A percentile compares a stretch with the other conserved stretches of the same genome.
Conservation (phyloP, 352 stramenopile genomes). For the Phytophthora fragariaefolia region DNA sequence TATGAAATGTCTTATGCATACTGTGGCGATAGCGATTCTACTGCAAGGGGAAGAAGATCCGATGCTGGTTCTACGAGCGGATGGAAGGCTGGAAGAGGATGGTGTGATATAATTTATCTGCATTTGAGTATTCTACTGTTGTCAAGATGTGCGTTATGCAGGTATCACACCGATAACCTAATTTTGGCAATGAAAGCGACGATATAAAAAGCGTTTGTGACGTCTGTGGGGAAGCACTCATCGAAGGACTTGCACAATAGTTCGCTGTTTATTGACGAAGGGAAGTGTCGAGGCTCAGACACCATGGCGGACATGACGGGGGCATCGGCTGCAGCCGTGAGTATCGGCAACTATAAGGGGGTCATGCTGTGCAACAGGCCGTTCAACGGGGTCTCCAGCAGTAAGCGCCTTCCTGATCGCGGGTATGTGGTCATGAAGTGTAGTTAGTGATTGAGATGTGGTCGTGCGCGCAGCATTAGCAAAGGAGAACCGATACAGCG, state of each 20-base stretch:
- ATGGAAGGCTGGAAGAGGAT: not conserved
- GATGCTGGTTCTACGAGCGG: not conserved
- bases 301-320: constrained; percentile 46
- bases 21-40: constrained; percentile 24
- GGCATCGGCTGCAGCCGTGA: constrained; percentile 55
- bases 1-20: constrained; percentile 36
- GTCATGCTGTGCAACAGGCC: constrained; percentile 96
- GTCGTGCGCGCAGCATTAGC: constrained; percentile 46
- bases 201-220: constrained; percentile 33
- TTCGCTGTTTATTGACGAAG: not conserved
- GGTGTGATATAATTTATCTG: constrained; percentile 1
- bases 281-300: constrained; percentile 1
- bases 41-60: not conserved
- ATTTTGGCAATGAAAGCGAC: constrained; percentile 1
- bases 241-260: not conserved
- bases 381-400: constrained; percentile 89
- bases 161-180: not conserved
- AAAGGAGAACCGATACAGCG: constrained; percentile 48
- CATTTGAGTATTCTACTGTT: not conserved
- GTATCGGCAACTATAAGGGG: constrained; percentile 95
- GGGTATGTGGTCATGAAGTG: not conserved
- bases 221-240: not conserved
- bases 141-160: too few relatives aligned
- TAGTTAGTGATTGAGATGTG: constrained; percentile 6
- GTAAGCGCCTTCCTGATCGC: constrained; percentile 41